A percentile compares a stretch with the other conserved stretches of the same genome.
Conservation (phyloP, 495 filamentous ascomycete genomes). For the Lepidopterella palustris region DNA sequence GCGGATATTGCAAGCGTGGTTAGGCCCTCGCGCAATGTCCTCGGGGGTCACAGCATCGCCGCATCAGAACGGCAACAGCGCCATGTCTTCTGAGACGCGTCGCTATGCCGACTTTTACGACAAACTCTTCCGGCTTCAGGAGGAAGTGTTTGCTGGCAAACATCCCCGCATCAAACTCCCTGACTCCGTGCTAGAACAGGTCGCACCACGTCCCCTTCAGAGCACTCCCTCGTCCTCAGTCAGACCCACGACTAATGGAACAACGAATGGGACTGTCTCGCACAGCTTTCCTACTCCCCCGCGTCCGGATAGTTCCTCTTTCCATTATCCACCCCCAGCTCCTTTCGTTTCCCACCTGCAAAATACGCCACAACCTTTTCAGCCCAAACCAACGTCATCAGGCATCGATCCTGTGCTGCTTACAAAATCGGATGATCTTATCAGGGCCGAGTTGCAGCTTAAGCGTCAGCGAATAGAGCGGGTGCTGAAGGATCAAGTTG, state of each 20-base stretch:
- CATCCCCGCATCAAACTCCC: slow-evolving; percentile 70
- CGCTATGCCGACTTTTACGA: slow-evolving; percentile 46
- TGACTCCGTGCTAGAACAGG: slow-evolving; percentile 51
- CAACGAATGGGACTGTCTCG: slow-evolving; percentile 20
- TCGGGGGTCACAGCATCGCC: slow-evolving; percentile 15
- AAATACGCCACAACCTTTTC: slow-evolving; percentile 11
- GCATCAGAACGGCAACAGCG: slow-evolving; percentile 29
- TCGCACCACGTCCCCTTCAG: slow-evolving; percentile 28
- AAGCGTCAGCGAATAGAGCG: slow-evolving; percentile 77
- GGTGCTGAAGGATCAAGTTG: slow-evolving; percentile 64
- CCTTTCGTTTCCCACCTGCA: slow-evolving; percentile 24
- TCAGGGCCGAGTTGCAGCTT: slow-evolving; percentile 73
- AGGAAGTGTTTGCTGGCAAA: slow-evolving; percentile 66
- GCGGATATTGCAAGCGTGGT: background rate
- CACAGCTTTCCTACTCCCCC: slow-evolving; percentile 10
- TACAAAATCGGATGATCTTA: slow-evolving; percentile 75
- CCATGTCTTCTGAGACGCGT: slow-evolving; percentile 13
- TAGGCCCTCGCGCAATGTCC: slow-evolving; percentile 13
- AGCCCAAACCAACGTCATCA: slow-evolving; percentile 29
- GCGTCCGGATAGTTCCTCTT: slow-evolving; percentile 18
- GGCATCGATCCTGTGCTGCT: slow-evolving; percentile 72
- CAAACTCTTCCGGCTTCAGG: slow-evolving; percentile 67
- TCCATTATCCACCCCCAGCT: slow-evolving; percentile 24
- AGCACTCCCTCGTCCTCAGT: slow-evolving; percentile 8
- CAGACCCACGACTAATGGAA: slow-evolving; percentile 22